Conservation (phyloP, 2,329 filamentous ascomycete genomes). For the Fusarium chuoi region DNA sequence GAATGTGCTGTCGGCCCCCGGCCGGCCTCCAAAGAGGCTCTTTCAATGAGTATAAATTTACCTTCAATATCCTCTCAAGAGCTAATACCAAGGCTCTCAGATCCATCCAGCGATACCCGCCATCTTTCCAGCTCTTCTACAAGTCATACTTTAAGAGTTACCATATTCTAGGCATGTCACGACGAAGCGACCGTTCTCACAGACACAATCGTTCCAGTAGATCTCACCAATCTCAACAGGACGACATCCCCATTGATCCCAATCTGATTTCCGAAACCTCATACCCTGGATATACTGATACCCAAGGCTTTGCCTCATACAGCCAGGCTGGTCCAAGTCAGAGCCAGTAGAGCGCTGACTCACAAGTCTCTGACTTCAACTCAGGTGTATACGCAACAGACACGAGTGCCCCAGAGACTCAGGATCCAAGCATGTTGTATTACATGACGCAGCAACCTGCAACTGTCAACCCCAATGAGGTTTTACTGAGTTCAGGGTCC, state of each 20-base stretch:
- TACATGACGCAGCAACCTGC: slow-evolving; percentile 13
- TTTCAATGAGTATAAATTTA: background rate
- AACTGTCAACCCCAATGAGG: slow-evolving; percentile 30
- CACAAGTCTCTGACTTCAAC: slow-evolving; percentile 15
- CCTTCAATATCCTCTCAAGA: background rate
- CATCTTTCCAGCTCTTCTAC: no score
- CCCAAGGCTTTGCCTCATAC: background rate
- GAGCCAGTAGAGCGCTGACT: slow-evolving; percentile 33
- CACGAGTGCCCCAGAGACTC: slow-evolving; percentile 14
- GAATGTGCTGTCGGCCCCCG: background rate
- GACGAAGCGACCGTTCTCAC: slow-evolving; percentile 23
- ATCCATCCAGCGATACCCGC: background rate
- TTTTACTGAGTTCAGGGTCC: background rate
- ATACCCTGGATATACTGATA: background rate
- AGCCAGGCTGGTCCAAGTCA: slow-evolving; percentile 33
- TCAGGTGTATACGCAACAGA: slow-evolving; percentile 8
- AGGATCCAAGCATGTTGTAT: slow-evolving; percentile 19
- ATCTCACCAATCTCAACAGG: slow-evolving; percentile 14
- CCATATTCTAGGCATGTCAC: slow-evolving; percentile 20
- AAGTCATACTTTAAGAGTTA: no score
- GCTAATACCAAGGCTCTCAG: background rate
- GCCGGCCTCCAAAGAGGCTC: slow-evolving; percentile 11
- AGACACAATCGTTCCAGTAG: slow-evolving; percentile 17
- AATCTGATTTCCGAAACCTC: background rate
- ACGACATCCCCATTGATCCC: slow-evolving; percentile 26